Evolutionary conservation across 805 yeast species (phyloP), one percentile per base, ranked within the genome.

Genomic region (Candida schatavii): DNA sequence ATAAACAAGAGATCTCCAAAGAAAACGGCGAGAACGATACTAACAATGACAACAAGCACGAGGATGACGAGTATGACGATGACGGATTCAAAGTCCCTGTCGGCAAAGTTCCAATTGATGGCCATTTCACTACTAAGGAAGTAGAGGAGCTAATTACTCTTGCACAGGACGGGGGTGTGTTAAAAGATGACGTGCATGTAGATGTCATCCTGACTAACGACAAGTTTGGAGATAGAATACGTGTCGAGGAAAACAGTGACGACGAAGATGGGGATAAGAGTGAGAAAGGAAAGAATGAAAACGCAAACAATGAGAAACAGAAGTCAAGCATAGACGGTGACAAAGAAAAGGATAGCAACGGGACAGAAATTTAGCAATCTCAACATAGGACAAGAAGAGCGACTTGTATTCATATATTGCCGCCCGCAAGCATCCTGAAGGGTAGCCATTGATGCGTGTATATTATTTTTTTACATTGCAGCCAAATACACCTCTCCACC

Each of bases 101-200:
- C 27, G 72, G 71, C 2, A 67, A 64, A 41, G 57, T 68, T 17
- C 72, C 73, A 0, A 35, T 68, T 21, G 73, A 68, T 37, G 68
- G 70, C n/a, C 68, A 67, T 41, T 68, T 68, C 40, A 57, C 70
- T 5, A 57, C 70, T 4, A 40, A 43, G 9, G 72, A 68, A 42
- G 44, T 67, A 17, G 48, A 56, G 33, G 59, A 57, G 28, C 47
- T 68, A 41, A 57, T 68, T 6, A 53, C 53, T 4, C 11, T 63
- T 7, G 65, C 70, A 21, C 55, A 68, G 34, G 46, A 55, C 9
- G 60, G 62, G 39, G 68, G 68, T 0, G 25, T 62, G 2, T 36
- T 68, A 28, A 48, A 54, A 5, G 48, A 50, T 2, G 51, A 52
- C 25, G 57, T 68, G 5, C 46, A 50, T 5, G 59, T 67, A 4